Percentiles rank a stretch among this genome's conserved stretches.
Conservation (phyloP, 2,329 filamentous ascomycete species). For the Colletotrichum eremochloae region DNA sequence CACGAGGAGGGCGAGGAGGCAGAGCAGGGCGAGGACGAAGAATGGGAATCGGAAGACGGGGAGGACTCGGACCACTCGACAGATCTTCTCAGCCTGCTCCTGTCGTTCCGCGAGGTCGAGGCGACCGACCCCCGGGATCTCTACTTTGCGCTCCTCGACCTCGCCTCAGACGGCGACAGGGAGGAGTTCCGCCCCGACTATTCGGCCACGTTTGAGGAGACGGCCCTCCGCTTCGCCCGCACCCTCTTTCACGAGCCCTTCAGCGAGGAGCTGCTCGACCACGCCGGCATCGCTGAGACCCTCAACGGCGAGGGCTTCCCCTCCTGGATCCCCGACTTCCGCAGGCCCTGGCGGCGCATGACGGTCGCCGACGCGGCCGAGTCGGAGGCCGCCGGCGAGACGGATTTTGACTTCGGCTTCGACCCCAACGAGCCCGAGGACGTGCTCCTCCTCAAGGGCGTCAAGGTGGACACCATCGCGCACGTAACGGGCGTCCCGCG, state of each 20-base stretch:
- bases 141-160: constrained; percentile 37
- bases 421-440: constrained; percentile 33
- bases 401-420: constrained; percentile 40
- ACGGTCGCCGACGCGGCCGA: constrained; percentile 40
- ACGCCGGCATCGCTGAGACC: constrained; percentile 28
- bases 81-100: constrained; percentile 36
- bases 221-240: constrained; percentile 37
- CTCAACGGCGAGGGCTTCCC: constrained; percentile 36
- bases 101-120: constrained; percentile 42
- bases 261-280: constrained; percentile 40
- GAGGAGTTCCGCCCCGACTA: constrained; percentile 40
- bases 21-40: neutral
- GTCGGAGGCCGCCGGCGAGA: constrained; percentile 38
- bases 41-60: constrained; percentile 35
- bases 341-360: constrained; percentile 38
- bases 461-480: constrained; percentile 32
- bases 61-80: constrained; percentile 28
- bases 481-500: constrained; percentile 35
- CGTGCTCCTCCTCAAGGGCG: constrained; percentile 33
- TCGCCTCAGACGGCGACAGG: constrained; percentile 40
- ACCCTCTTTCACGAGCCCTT: constrained; percentile 38
- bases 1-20: constrained; percentile 5
- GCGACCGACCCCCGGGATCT: constrained; percentile 40
- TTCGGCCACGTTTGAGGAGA: constrained; percentile 35
- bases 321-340: constrained; percentile 40